Percentiles rank a stretch among this genome's conserved stretches.
These are phyloP conservation scores for Clarireedia monteithiana DNA, from an alignment of 2,329 filamentous ascomycete genomes.

Conservation along the genomic window DNA sequence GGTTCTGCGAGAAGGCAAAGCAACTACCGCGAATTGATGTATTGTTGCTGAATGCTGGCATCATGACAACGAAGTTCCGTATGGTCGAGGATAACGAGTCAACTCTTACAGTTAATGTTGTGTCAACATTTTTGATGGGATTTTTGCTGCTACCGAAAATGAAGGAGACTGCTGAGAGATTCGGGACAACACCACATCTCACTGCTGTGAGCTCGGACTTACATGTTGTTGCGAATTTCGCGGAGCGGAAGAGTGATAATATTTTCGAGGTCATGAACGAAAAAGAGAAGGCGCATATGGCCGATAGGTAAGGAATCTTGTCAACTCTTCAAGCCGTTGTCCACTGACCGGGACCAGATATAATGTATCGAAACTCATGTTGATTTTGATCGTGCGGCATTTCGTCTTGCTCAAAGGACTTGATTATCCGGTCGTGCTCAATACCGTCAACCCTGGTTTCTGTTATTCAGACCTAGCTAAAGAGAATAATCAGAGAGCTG, in stretches of 20 bases:
- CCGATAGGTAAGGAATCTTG: background rate
- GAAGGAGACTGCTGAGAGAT: conserved; percentile 26
- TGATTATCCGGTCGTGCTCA: conserved; percentile 36
- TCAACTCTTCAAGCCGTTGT: conserved; percentile 3
- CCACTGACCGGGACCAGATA: conserved; percentile 29
- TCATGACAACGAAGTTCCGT: conserved; percentile 6
- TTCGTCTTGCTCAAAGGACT: conserved; percentile 26
- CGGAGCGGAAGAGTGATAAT: background rate
- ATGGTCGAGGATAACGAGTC: conserved; percentile 33
- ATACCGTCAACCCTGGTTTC: conserved; percentile 44
- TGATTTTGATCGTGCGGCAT: conserved; percentile 37
- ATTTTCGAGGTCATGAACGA: conserved; percentile 5
- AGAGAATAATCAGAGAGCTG: conserved; percentile 21
- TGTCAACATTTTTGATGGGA: conserved; percentile 39
- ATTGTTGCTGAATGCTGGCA: conserved; percentile 12
- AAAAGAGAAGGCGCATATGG: background rate
- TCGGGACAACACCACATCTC: background rate
- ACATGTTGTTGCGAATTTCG: background rate
- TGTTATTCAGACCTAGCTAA: conserved; percentile 41
- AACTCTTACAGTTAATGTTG: conserved; percentile 39
- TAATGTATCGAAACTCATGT: conserved; percentile 38
- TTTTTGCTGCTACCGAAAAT: conserved; percentile 37
- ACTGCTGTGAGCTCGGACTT: conserved; percentile 11
- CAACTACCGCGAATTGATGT: conserved; percentile 10
- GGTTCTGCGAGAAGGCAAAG: conserved; percentile 8